Evolutionary conservation across 371 early-diverging fungal genomes (phyloP), one percentile per base, ranked within the genome.

Genomic region (Coemansia sp.): DNA sequence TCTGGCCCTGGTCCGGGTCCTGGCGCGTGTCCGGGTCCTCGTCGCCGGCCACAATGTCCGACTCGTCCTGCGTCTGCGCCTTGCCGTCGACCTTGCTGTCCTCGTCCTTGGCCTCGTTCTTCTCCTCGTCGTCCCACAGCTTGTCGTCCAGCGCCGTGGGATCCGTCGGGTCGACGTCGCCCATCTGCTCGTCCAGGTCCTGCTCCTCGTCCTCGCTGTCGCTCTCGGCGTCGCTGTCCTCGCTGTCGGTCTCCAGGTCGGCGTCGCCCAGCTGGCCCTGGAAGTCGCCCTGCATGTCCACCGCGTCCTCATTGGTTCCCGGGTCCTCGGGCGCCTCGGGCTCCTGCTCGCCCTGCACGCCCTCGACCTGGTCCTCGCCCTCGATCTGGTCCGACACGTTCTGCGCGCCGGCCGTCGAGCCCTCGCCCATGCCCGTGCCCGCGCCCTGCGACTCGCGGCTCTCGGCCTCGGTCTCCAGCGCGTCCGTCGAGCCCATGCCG

Each of bases 341-440:
- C 12, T 59, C 59, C 26, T 26, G 26, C 59, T 82, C 85, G 62
- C 92, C 90, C 66, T 91, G 87, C 6, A 80, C 49, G 16, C 94
- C 97, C 55, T 93, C 87, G 2, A 97, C 91, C 77, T 99, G 94
- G 39, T 94, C 95, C 77, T 95, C 92, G 72, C 95, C 88, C 72
- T 98, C 99, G 72, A 99, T 94, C 72, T 95, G 92, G 55, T 97
- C 90, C 68, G 92, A 92, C 34, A 99, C 97, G 67, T 98, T 95
- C 79, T 96, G 93, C 42, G 83, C 85, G 56, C 99, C 99, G 38
- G 91, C 89, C 8, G 97, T 97, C 63, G 96, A 94, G 26, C 96
- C 99, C 61, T 95, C 89, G 77, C 98, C 98, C n/a, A 90, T 91
- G 30, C 98, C 98, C 26, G 69, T 70, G 16, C 77, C 83, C n/a